Conservation (phyloP, 2,329 filamentous ascomycete genomes). For the Elsinoe necatrix region DNA sequence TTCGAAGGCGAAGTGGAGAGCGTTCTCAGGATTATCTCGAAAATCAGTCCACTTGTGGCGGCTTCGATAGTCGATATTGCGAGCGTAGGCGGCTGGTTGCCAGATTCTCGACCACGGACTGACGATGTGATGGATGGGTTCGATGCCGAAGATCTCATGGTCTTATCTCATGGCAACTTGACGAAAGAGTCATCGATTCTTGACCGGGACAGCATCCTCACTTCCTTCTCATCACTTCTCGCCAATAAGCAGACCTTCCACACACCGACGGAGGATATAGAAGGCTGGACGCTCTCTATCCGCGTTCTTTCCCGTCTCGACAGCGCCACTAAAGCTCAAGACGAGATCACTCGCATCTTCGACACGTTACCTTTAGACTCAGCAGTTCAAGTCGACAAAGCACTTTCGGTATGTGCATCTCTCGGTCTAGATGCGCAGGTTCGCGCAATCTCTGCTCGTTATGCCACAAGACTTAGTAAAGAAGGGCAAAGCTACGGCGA, state of each 20-base stretch:
- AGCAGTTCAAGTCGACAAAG: constrained; percentile 65
- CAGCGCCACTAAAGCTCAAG: constrained; percentile 59
- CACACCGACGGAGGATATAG: constrained; percentile 23
- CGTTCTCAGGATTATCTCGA: constrained; percentile 62
- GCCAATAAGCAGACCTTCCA: constrained; percentile 30
- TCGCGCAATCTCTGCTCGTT: constrained; percentile 75
- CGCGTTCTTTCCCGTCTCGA: constrained; percentile 76
- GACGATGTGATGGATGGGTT: constrained; percentile 55
- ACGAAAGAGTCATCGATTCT: constrained; percentile 47
- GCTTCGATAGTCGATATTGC: constrained; percentile 75
- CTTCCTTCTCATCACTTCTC: constrained; percentile 64
- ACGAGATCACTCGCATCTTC: constrained; percentile 65
- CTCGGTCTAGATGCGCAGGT: constrained; percentile 73
- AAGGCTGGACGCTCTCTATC: constrained; percentile 87
- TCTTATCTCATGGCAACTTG: constrained; percentile 62
- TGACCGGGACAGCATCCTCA: constrained; percentile 73
- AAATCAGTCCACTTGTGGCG: constrained; percentile 73
- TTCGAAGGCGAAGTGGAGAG: constrained; percentile 76
- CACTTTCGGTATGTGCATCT: constrained; percentile 68
- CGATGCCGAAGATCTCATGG: constrained; percentile 75
- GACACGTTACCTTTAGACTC: constrained; percentile 64
- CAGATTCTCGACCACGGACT: constrained; percentile 45
- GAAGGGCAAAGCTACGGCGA: constrained; percentile 73
- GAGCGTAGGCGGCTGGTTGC: constrained; percentile 75
- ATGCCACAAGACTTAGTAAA: constrained; percentile 67